Evolutionary conservation across 805 yeast species (phyloP).

Genomic region (Saturnispora diversa): DNA sequence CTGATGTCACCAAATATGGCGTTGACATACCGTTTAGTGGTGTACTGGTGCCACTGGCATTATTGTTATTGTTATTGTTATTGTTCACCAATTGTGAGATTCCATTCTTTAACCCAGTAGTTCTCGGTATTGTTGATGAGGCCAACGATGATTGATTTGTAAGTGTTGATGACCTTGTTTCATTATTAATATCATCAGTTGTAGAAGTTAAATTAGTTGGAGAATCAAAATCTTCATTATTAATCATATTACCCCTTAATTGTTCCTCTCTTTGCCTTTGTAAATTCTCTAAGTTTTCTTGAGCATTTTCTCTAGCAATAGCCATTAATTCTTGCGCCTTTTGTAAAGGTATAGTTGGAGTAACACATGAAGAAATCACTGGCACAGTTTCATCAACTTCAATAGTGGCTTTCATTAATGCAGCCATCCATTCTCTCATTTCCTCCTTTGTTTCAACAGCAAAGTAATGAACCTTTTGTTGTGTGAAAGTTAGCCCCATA

Average conservation of each 20-base stretch:
- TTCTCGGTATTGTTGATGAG: background rate
- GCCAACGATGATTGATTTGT: background rate
- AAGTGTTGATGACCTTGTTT: background rate
- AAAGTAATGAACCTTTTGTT: slow-evolving; percentile 91
- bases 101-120: slow-evolving; percentile 1
- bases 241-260: no score
- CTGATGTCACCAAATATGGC: slow-evolving; percentile 61
- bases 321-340: slow-evolving; percentile 82
- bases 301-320: slow-evolving; percentile 71
- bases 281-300: slow-evolving; percentile 40
- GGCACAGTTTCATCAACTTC: slow-evolving; percentile 92
- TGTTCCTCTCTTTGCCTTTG: slow-evolving; percentile 33
- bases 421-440: slow-evolving; percentile 92
- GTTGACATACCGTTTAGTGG: slow-evolving; percentile 48
- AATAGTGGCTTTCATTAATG: slow-evolving; percentile 90
- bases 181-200: background rate
- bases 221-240: no score
- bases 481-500: slow-evolving; percentile 92
- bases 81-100: background rate
- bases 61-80: background rate
- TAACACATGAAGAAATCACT: slow-evolving; percentile 82
- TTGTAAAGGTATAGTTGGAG: slow-evolving; percentile 87
- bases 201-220: slow-evolving; percentile 16
- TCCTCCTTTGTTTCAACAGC: slow-evolving; percentile 90
- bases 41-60: slow-evolving; percentile 11